Conservation (phyloP, 768 basidiomycete species). For the Amanita inopinata region DNA sequence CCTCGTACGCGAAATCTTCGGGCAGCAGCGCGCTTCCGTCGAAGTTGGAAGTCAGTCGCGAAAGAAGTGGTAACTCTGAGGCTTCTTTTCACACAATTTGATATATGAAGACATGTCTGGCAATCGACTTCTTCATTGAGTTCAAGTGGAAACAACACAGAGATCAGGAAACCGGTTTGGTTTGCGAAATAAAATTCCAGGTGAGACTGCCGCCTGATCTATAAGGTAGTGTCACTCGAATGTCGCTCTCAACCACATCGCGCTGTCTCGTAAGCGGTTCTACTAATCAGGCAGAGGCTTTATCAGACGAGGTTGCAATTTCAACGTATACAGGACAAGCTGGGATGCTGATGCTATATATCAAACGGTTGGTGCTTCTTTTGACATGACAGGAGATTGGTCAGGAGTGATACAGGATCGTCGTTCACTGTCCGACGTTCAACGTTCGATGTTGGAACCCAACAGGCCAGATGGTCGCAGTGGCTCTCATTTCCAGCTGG, state of each 20-base stretch:
- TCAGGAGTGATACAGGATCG: constrained; percentile 27
- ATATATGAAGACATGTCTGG: background rate
- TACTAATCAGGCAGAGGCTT: too few species aligned
- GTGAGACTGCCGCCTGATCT: too few species aligned
- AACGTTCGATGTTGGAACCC: constrained; percentile 1
- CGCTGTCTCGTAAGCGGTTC: too few species aligned
- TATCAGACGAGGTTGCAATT: too few species aligned
- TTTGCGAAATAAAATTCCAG: too few species aligned
- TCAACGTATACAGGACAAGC: too few species aligned
- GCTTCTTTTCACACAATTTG: background rate
- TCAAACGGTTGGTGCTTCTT: constrained; percentile 16
- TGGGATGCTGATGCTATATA: constrained; percentile 5
- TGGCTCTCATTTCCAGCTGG: constrained; percentile 3
- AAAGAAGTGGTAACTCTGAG: background rate
- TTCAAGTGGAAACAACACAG: too few species aligned
- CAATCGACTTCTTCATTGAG: too few species aligned
- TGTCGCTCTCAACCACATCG: too few species aligned
- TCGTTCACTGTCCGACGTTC: constrained; percentile 15
- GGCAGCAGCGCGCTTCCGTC: background rate
- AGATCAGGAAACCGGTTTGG: too few species aligned
- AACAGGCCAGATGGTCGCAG: constrained; percentile 5
- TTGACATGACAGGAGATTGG: constrained; percentile 43
- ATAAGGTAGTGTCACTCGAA: too few species aligned
- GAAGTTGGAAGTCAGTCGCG: background rate
- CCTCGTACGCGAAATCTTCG: constrained; percentile 4